Conservation (phyloP, 164 flowering plant species). For the Chimonanthus salicifolius region DNA sequence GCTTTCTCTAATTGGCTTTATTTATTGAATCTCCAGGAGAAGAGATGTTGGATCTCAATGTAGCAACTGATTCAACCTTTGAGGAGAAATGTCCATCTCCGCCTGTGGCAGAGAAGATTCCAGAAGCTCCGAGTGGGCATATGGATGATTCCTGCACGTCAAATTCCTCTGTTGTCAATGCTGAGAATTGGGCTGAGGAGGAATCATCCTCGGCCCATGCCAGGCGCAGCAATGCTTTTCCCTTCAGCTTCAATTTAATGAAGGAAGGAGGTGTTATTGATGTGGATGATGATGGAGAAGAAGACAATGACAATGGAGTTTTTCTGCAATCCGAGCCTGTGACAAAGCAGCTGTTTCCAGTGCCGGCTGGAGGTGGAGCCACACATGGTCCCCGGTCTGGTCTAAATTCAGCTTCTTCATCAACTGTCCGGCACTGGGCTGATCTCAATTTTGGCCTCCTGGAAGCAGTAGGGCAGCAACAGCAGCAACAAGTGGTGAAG, state of each 20-base stretch:
- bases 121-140: constrained; percentile 30
- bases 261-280: constrained; percentile 1
- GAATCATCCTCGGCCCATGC: constrained; percentile 34
- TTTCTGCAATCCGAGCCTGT: constrained; percentile 14
- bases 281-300: constrained; percentile 3
- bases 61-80: constrained; percentile 5
- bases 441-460: constrained; percentile 29
- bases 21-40: not conserved
- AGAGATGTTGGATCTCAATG: constrained; percentile 44
- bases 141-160: constrained; percentile 57
- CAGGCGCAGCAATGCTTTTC: constrained; percentile 10
- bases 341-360: constrained; percentile 50
- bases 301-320: constrained; percentile 7
- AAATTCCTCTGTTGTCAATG: constrained; percentile 61
- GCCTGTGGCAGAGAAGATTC: constrained; percentile 8
- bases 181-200: constrained; percentile 46
- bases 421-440: constrained; percentile 32
- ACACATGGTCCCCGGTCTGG: constrained; percentile 52
- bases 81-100: not conserved
- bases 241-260: constrained; percentile 42
- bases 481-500: constrained; percentile 23
- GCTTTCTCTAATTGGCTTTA: too few species aligned
- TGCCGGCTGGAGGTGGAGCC: constrained; percentile 34
- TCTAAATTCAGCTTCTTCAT: constrained; percentile 12
- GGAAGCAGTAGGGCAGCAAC: constrained; percentile 8